Evolutionary conservation across 805 yeast species (phyloP), one percentile per base, ranked within the genome.

Genomic region (Crinitomyces ghanaensis): DNA sequence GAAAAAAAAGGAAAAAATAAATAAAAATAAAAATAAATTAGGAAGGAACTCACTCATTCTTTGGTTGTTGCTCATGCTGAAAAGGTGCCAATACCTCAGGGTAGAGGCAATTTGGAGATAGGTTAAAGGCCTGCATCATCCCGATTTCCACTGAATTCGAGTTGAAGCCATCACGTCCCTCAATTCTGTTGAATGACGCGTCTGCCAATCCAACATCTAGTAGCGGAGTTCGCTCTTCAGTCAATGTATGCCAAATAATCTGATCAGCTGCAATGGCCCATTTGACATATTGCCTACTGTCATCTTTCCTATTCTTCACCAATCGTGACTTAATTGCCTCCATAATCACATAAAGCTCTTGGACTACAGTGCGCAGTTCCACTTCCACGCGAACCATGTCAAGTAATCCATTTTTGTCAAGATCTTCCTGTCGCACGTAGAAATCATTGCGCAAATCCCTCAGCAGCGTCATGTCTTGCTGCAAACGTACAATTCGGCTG

Each of bases 31-130:
- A n/a, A n/a, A n/a, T n/a, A n/a, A n/a, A n/a, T n/a, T n/a, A n/a
- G n/a, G n/a, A n/a, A n/a, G n/a, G n/a, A n/a, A n/a, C n/a, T n/a
- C n/a, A n/a, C n/a, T n/a, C n/a, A n/a, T n/a, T n/a, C n/a, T n/a
- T n/a, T n/a, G n/a, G n/a, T n/a, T n/a, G n/a, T n/a, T n/a, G n/a
- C n/a, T n/a, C n/a, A n/a, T n/a, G n/a, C 25, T 48, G 44, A 38
- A 50, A 68, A 1, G 83, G 76, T 1, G 78, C 62, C 13, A 88
- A 54, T 17, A 88, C 56, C 42, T 82, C 85, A 0, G 91, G 86
- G 46, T 76, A 81, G 2, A 67, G 48, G 0, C 81, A 69, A 13
- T 65, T 55, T 9, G 59, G 57, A 35, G 69, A 72, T 34, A 80
- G 55, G 48, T 83, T 82, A 45, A 76, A 66, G 0, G 81, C 84